Evolutionary conservation across 2,329 filamentous ascomycete genomes (phyloP), one percentile per base, ranked within the genome.

Genomic region (Cephalotrichum gorgonifer): DNA sequence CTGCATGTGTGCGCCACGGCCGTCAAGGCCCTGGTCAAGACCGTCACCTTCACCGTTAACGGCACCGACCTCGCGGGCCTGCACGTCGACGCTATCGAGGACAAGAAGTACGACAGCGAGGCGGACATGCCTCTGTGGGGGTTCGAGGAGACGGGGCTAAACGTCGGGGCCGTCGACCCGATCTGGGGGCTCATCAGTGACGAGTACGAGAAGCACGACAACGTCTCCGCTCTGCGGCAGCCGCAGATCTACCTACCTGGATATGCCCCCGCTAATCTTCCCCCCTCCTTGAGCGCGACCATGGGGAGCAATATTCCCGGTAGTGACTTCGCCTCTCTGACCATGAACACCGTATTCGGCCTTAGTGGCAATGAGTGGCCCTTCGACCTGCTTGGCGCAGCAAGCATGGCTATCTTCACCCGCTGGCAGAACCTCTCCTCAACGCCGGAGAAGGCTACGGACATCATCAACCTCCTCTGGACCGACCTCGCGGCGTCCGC

Each of bases 1-100:
- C 50, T 75, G 1, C 72, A 73, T 50, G 59, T 62, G 0, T 76
- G 72, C 52, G 69, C 70, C 2, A 64, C 63, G 0, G 56, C 67
- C 0, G 53, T 66, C 3, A 66, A 66, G 44, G 71, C 71, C 3
- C 64, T 61, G 1, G 62, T 76, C 50, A 74, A 74, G 53, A 68
- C 64, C 0, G 68, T 72, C 6, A 56, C 57, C 0, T 73, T 76
- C 52, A 52, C 56, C 2, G 64, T 60, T 53, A 74, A 74, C 52
- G 65, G 64, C 3, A 70, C 67, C 0, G 50, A 28, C 4, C 51
- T 74, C 1, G 54, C 57, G 9, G 58, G 58, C 2, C 55, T 75
- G 0, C 53, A 53, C 2, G 58, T 74, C 2, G 54, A 54, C 2
- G 54, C 57, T 9, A 55, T 74, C 8, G 47, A 49, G 14, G 56